phyloP scores from a whole-genome alignment of 805 yeast genomes.

The Groenewaldozyma salmanticensis region DNA sequence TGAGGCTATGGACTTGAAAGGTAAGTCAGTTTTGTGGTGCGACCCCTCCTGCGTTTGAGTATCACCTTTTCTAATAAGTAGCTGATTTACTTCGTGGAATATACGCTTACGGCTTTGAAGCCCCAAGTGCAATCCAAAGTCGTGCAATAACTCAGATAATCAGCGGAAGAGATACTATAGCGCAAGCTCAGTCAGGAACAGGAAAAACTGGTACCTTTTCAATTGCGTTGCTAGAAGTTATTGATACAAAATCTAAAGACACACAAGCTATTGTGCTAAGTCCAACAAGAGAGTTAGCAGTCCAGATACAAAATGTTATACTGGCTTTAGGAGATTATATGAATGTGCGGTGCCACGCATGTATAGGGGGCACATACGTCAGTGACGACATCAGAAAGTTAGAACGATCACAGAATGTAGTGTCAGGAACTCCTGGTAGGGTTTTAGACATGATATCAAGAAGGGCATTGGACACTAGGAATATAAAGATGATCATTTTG shows the following conservation, averaged over 20 bases:
- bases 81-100: conserved; percentile 37
- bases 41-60: neutral
- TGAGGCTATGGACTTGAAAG: conserved; percentile 26
- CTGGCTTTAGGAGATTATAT: conserved; percentile 82
- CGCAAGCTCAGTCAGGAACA: conserved; percentile 86
- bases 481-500: conserved; percentile 85
- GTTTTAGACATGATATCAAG: conserved; percentile 93
- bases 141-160: conserved; percentile 74
- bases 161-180: conserved; percentile 62
- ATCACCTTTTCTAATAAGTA: neutral
- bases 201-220: conserved; percentile 87
- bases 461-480: conserved; percentile 68
- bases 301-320: conserved; percentile 91
- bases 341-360: conserved; percentile 88
- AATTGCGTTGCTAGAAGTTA: conserved; percentile 48
- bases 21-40: conserved; percentile 11
- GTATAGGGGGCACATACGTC: conserved; percentile 93
- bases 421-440: conserved; percentile 98
- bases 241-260: conserved; percentile 61
- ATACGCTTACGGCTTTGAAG: conserved; percentile 72
- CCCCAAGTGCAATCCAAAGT: conserved; percentile 75
- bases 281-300: conserved; percentile 96
- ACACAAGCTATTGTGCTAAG: conserved; percentile 92
- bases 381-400: conserved; percentile 81
- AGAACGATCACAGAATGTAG: conserved; percentile 80